These are phyloP conservation scores for Firmiana major DNA, from an alignment of 345 rosid genomes.

Conservation along the genomic window DNA sequence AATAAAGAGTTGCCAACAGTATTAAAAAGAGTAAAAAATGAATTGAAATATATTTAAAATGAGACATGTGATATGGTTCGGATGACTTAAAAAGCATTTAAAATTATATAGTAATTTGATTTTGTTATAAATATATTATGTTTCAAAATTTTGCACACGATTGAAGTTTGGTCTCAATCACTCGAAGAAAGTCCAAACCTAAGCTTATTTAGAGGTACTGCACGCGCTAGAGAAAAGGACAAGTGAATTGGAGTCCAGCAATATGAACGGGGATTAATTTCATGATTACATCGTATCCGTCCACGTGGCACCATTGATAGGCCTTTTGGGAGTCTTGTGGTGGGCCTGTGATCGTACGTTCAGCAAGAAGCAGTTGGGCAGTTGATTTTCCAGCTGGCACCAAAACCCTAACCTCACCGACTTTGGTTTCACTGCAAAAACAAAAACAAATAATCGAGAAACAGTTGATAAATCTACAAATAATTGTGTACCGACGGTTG, in stretches of 20 bases:
- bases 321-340: neutral
- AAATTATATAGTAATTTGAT: no score
- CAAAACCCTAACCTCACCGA: neutral
- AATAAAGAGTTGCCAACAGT: no score
- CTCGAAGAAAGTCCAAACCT: no score
- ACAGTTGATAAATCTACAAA: no score
- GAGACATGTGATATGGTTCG: no score
- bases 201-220: neutral
- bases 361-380: constrained; percentile 12
- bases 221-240: constrained; percentile 20
- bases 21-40: no score
- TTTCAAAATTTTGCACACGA: no score
- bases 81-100: no score
- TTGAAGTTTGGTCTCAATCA: no score
- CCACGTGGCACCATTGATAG: constrained; percentile 26
- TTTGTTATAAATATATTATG: no score
- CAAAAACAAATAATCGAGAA: no score
- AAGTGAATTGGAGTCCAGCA: neutral
- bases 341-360: constrained; percentile 1
- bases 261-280: constrained; percentile 14
- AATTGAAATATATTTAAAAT: no score
- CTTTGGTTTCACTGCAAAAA: neutral
- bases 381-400: constrained; percentile 19
- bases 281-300: constrained; percentile 14
- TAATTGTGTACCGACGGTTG: constrained; percentile 18